Evolutionary conservation across 257 asterid genomes (phyloP), one percentile per base, ranked within the genome.

Genomic region (Lantana camara): DNA sequence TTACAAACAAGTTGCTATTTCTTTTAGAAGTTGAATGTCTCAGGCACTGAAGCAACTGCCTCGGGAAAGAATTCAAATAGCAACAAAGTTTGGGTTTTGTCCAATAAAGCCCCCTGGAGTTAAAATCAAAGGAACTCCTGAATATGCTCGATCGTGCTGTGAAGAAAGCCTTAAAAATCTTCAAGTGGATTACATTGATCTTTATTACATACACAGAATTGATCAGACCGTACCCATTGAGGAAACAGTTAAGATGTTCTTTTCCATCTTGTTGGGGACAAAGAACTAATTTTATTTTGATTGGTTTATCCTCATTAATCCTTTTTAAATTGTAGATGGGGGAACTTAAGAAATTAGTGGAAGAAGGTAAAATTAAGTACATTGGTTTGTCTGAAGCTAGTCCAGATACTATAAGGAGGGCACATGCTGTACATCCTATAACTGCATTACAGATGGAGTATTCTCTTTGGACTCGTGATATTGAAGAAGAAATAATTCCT

Each of bases 331-430:
- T 35, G 40, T 35, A 35, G 11, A 35, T 35, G 40, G 40, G 7
- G 7, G 40, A 35, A 35, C 40, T 35, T 35, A 35, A 35, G 11
- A 35, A 35, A 9, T 35, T 35, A 35, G 40, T 35, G 8, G 40
- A 35, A 35, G 40, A 35, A 35, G 40, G 40, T 35, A 35, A 35
- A 35, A 35, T 35, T 5, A 35, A 80, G 61, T 83, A 76, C 72
- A 72, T 85, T 64, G 93, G 93, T n/a, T 63, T 85, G 23, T 85
- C 87, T 64, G 93, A 85, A 82, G 89, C 87, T 51, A 79, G 73
- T 71, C 67, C 76, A 16, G 87, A 82, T 61, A 85, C 87, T 19
- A 59, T 82, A 69, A 82, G 79, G 66, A 80, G 87, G 73, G 93
- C 87, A 29, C 90, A 85, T 70, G 84, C 81, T 0, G 76, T 85